Evolutionary conservation across 176 grass and related monocot genomes (phyloP).

Genomic region (Otatea glauca): DNA sequence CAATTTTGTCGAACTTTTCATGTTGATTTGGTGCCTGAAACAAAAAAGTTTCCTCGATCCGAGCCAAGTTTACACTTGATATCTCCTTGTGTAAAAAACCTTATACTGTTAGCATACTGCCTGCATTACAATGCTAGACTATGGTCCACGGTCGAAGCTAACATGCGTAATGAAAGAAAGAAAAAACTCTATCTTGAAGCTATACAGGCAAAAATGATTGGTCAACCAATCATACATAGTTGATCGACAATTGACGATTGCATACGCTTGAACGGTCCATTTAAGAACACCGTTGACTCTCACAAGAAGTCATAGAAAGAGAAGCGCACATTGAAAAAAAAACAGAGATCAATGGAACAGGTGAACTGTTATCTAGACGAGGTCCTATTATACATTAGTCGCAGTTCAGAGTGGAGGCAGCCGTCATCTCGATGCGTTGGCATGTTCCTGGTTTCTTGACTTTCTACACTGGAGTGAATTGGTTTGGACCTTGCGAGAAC

Average conservation of each 20-base stretch:
- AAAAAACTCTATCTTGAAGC: conserved; percentile 1
- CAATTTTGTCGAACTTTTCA: no score
- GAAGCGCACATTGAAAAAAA: background rate
- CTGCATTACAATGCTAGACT: background rate
- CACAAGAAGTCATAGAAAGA: background rate
- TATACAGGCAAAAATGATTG: conserved; percentile 9
- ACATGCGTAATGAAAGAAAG: background rate
- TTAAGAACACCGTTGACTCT: conserved; percentile 39
- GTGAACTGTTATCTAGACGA: conserved; percentile 50
- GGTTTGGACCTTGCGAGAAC: background rate
- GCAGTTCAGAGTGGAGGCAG: conserved; percentile 22
- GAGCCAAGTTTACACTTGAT: no score
- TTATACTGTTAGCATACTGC: background rate
- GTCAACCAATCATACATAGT: background rate
- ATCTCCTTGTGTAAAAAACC: background rate
- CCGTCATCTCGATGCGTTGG: conserved; percentile 47
- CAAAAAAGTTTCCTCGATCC: no score
- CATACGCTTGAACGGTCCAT: background rate
- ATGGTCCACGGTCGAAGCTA: background rate
- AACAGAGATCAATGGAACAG: conserved; percentile 14
- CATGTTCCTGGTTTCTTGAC: conserved; percentile 23
- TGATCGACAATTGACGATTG: background rate
- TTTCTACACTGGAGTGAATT: background rate
- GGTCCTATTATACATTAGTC: conserved; percentile 21
- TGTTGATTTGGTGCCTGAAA: no score